Evolutionary conservation across 441 rosid genomes (phyloP).

Genomic region (Gossypium trilobum): DNA sequence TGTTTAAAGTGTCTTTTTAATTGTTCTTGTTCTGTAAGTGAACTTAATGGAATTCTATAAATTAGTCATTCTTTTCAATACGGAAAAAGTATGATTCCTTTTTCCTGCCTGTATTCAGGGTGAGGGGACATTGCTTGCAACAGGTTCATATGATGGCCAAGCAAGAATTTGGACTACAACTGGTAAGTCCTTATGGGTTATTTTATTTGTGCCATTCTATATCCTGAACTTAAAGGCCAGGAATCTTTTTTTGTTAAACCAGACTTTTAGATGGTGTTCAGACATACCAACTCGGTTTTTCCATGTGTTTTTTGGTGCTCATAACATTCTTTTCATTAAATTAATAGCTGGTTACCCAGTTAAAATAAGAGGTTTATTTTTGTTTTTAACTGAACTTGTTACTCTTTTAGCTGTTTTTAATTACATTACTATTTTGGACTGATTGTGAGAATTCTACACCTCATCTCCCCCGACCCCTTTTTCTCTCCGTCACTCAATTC

Average conservation of each 20-base stretch:
- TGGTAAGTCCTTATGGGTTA: slow-evolving; percentile 40
- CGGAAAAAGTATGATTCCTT: slow-evolving; percentile 6
- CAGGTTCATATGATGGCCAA: slow-evolving; percentile 97
- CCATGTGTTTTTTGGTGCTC: not conserved
- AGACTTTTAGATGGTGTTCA: not conserved
- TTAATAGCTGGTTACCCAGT: not conserved
- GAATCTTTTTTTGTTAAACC: not conserved
- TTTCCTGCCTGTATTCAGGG: slow-evolving; percentile 40
- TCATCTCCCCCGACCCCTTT: not conserved
- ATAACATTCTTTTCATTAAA: not conserved
- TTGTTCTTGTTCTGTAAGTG: slow-evolving; percentile 1
- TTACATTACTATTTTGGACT: not conserved
- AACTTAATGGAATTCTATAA: not conserved
- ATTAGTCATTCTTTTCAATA: slow-evolving; percentile 4
- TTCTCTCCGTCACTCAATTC: not conserved
- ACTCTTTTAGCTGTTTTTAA: too few species aligned
- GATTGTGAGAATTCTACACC: slow-evolving; percentile 9
- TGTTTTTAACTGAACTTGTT: not conserved
- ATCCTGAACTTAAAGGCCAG: not conserved
- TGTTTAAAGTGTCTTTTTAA: not conserved
- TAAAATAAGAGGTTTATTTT: not conserved
- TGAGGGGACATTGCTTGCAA: slow-evolving; percentile 91
- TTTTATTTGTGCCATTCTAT: not conserved
- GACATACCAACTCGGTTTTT: not conserved
- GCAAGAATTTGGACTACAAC: slow-evolving; percentile 85